Base-by-base conservation (phyloP, 208 protist genomes). In the Trypanosoma avium region DNA sequence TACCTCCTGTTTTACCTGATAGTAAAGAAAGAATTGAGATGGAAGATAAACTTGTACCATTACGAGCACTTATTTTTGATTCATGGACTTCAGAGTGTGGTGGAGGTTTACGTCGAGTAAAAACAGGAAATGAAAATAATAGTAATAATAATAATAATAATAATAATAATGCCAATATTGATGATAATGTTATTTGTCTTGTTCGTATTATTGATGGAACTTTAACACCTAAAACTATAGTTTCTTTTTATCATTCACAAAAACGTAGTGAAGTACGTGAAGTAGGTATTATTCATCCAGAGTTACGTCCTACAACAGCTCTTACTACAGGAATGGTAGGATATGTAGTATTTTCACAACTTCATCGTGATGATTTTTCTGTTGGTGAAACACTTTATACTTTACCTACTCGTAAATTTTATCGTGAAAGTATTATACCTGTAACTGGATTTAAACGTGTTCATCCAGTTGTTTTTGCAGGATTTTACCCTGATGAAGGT, bases 31-130 rank as follows among this genome's bases (percentile, higher is more conserved):
- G 73, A 10, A 73, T 74, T 67, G 73, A 68, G 12, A 77, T 82
- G 22, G 80, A 80, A 50, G 71, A 71, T 19, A 73, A 71, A 15
- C 59, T 88, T 10, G 88, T 90, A 17, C 93, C 94, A 6, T 79
- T 98, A 22, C 92, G 93, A 19, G 94, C 93, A 17, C 73, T 99
- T n/a, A 73, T 99, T n/a, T 97, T 99, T 64, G 97, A 98, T 67
- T 95, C 81, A 32, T 98, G 96, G 95, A 98, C 89, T 9, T 75
- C 87, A 47, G 75, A 90, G 67, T 98, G 95, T 72, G 79, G 91
- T 46, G 97, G 97, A 95, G 59, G 73, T 81, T n/a, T 87, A 53
- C 58, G 54, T 82, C 4, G 67, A 79, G 8, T 33, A 73, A 67
- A 30, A 61, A 59, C 61, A 10, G 19, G 24, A 40, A 10, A 21